Conservation (phyloP, 306 rosid genomes). For the Clitoria ternatea region DNA sequence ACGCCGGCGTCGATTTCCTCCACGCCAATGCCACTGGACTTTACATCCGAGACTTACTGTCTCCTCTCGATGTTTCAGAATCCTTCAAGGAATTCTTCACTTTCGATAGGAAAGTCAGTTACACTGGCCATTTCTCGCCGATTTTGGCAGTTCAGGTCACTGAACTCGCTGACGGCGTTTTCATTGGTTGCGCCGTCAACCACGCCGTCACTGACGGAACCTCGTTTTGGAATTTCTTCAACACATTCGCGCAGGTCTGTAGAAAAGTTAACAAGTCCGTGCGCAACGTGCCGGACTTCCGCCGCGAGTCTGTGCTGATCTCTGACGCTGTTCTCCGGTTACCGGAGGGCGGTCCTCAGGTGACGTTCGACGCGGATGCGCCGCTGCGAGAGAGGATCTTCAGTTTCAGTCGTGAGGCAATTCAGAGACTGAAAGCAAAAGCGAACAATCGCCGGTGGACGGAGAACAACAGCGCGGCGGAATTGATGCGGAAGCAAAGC, state of each 20-base stretch:
- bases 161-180: conserved; percentile 66
- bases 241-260: conserved; percentile 66
- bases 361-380: conserved; percentile 54
- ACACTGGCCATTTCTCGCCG: conserved; percentile 58
- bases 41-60: conserved; percentile 38
- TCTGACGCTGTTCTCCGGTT: conserved; percentile 59
- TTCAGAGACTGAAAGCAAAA: conserved; percentile 52
- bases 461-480: conserved; percentile 11
- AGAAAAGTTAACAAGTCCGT: conserved; percentile 23
- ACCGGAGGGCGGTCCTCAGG: conserved; percentile 65
- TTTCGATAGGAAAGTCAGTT: conserved; percentile 62
- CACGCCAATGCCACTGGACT: conserved; percentile 36
- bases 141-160: conserved; percentile 74
- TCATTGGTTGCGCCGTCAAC: conserved; percentile 70
- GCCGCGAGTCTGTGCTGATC: conserved; percentile 44
- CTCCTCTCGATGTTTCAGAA: conserved; percentile 38
- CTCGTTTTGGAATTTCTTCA: conserved; percentile 95
- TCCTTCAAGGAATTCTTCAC: conserved; percentile 56
- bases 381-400: conserved; percentile 67
- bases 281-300: conserved; percentile 53
- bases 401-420: conserved; percentile 67
- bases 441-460: conserved; percentile 33
- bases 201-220: conserved; percentile 87
- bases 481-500: conserved; percentile 48
- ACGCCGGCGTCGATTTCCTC: conserved; percentile 67